Evolutionary conservation across 2,329 filamentous ascomycete genomes (phyloP).

Genomic region (Xylaria sp.): DNA sequence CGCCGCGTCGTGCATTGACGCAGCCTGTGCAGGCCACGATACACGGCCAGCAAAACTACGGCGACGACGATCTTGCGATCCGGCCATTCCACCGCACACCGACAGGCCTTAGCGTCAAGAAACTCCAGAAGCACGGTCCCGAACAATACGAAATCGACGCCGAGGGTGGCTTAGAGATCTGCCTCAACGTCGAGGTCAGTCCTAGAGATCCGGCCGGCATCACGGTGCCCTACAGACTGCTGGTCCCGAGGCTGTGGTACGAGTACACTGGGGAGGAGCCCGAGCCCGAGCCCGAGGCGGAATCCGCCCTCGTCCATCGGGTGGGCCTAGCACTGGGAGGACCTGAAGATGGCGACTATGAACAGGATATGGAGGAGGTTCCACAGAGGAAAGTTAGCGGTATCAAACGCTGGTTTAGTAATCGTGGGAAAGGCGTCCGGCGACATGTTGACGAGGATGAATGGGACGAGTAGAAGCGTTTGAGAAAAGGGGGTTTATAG

Average conservation of each 20-base stretch:
- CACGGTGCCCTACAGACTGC: conserved; percentile 85
- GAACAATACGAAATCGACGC: conserved; percentile 75
- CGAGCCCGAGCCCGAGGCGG: conserved; percentile 1
- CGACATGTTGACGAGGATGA: conserved; percentile 8
- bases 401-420: conserved; percentile 31
- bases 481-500: neutral
- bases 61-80: neutral
- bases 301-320: neutral
- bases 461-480: conserved; percentile 14
- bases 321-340: conserved; percentile 13
- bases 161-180: conserved; percentile 85
- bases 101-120: conserved; percentile 73
- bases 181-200: conserved; percentile 89
- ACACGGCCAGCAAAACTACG: conserved; percentile 35
- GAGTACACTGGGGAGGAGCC: conserved; percentile 59
- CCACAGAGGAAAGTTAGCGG: conserved; percentile 26
- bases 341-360: conserved; percentile 5
- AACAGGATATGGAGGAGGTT: conserved; percentile 1
- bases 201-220: conserved; percentile 86
- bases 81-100: conserved; percentile 72
- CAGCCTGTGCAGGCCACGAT: conserved; percentile 38
- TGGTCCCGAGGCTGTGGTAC: conserved; percentile 82
- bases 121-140: conserved; percentile 62
- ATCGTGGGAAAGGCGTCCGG: conserved; percentile 16
- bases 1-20: conserved; percentile 47